Conservation (phyloP, 306 rosid genomes). For the Begonia fuchsioides region DNA sequence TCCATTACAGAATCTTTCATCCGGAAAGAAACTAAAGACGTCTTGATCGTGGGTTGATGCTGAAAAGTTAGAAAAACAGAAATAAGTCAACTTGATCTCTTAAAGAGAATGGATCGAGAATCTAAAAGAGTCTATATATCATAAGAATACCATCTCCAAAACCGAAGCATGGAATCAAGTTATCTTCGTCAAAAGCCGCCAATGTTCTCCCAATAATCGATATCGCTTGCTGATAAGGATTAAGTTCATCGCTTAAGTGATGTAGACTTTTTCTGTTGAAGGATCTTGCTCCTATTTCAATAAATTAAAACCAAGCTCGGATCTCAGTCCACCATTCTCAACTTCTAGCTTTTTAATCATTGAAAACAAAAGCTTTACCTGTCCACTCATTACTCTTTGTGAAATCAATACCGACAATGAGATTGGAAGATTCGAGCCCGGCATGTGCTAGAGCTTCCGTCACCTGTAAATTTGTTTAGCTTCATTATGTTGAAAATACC, state of each 20-base stretch:
- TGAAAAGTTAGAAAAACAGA: neutral
- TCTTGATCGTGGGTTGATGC: constrained; percentile 12
- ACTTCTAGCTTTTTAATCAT: too few species aligned
- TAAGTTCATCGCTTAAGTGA: constrained; percentile 3
- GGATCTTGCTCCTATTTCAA: constrained; percentile 1
- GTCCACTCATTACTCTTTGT: constrained; percentile 14
- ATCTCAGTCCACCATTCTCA: neutral
- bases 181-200: constrained; percentile 11
- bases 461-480: constrained; percentile 1
- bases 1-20: constrained; percentile 8
- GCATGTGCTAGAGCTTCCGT: constrained; percentile 13
- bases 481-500: too few species aligned
- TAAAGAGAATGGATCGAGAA: neutral
- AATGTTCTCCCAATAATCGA: constrained; percentile 9
- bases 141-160: constrained; percentile 10
- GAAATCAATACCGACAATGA: constrained; percentile 11
- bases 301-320: neutral
- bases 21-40: constrained; percentile 8
- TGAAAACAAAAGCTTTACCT: neutral
- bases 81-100: neutral
- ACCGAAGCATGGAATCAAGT: constrained; percentile 10
- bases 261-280: constrained; percentile 8
- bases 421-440: constrained; percentile 13
- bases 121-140: too few species aligned
- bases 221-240: constrained; percentile 12